Evolutionary conservation across 768 basidiomycete genomes (phyloP).

Genomic region (Naganishia vaughanmartiniae): DNA sequence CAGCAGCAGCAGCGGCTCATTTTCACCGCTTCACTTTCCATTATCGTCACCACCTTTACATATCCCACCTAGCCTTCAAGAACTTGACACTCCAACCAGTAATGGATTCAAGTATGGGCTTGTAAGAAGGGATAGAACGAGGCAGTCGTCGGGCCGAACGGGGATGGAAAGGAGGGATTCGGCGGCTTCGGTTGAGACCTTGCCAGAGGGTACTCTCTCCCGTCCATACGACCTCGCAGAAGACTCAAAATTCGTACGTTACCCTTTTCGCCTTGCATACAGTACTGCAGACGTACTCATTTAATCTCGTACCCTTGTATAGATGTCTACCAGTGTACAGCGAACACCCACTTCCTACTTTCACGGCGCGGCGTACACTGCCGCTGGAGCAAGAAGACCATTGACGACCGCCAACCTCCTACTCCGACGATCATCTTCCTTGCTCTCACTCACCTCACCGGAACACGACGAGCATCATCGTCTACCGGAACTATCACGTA

Average conservation of each 20-base stretch:
- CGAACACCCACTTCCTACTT: neutral
- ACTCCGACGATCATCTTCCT: slow-evolving; percentile 1
- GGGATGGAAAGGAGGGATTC: slow-evolving; percentile 2
- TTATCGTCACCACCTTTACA: slow-evolving; percentile 15
- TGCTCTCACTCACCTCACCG: neutral
- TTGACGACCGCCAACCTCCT: neutral
- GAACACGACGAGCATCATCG: neutral
- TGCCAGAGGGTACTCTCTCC: neutral
- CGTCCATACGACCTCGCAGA: neutral
- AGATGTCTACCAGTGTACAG: neutral
- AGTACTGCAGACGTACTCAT: neutral
- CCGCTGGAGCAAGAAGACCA: neutral
- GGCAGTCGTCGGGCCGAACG: neutral
- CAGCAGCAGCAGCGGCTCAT: neutral
- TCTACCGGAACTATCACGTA: slow-evolving; percentile 14
- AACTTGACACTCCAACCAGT: neutral
- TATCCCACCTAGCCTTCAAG: slow-evolving; percentile 16
- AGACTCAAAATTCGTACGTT: neutral
- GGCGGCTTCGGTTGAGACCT: slow-evolving; percentile 4
- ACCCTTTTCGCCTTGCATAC: neutral
- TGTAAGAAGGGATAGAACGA: neutral
- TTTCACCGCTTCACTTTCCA: slow-evolving; percentile 13
- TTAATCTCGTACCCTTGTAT: neutral
- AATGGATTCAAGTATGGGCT: slow-evolving; percentile 5
- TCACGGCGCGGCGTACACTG: no score